Conservation (phyloP, 345 rosid genomes). For the Combretum micranthum region DNA sequence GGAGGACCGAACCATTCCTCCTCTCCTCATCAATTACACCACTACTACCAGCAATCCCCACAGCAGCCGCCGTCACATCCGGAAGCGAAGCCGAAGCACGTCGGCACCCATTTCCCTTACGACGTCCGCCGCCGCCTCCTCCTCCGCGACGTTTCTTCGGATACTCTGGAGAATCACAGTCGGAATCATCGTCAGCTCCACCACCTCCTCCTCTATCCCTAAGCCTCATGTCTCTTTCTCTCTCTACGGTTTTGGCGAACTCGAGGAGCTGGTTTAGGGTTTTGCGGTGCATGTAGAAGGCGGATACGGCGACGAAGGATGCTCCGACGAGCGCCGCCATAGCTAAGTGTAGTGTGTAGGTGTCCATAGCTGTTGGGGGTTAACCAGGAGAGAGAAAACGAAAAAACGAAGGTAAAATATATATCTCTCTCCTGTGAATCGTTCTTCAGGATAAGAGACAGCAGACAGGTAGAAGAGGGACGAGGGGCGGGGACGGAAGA, state of each 20-base stretch:
- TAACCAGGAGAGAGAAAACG: not conserved
- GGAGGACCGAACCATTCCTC: slow-evolving; percentile 50
- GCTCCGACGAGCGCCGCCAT: slow-evolving; percentile 98
- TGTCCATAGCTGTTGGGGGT: slow-evolving; percentile 40
- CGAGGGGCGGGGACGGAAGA: not conserved
- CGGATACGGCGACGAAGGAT: slow-evolving; percentile 87
- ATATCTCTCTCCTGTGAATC: too few relatives aligned
- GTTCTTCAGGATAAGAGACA: too few relatives aligned
- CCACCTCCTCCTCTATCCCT: slow-evolving; percentile 10
- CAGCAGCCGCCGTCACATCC: slow-evolving; percentile 57
- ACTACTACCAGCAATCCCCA: not conserved
- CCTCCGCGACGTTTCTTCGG: slow-evolving; percentile 34
- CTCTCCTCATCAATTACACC: slow-evolving; percentile 47
- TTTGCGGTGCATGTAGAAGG: slow-evolving; percentile 87
- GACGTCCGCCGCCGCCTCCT: slow-evolving; percentile 22
- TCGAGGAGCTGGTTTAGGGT: slow-evolving; percentile 86
- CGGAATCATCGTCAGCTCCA: slow-evolving; percentile 31
- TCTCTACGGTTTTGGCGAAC: slow-evolving; percentile 74
- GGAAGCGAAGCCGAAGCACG: slow-evolving; percentile 69
- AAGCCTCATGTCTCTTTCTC: slow-evolving; percentile 24
- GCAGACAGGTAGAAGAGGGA: too few relatives aligned
- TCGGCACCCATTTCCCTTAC: slow-evolving; percentile 53
- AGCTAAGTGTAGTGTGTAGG: slow-evolving; percentile 69
- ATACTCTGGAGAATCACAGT: slow-evolving; percentile 42
- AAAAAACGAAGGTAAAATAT: too few relatives aligned